Evolutionary conservation across 371 early-diverging fungal genomes (phyloP), one percentile per base, ranked within the genome.

Genomic region (Mortierella sp.): DNA sequence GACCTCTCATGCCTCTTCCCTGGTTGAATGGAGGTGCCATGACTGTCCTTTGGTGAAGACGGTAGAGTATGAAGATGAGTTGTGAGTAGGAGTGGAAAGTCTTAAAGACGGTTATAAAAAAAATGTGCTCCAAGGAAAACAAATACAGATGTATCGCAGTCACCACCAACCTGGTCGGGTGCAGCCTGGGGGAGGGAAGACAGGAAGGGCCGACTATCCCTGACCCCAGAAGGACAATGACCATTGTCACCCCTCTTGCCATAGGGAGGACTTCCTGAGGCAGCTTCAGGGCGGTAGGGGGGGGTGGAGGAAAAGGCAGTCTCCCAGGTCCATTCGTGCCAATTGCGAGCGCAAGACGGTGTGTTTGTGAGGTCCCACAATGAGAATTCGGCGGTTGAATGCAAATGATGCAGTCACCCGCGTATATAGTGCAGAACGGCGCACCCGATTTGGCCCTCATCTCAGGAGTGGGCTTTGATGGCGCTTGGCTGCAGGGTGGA

Each of bases 391-490:
- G 23, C 13, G 41, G 26, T 3, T 49, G 26, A 23, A 24, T 31
- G 28, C 21, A 28, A 2, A 10, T 10, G n/a, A 0, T 9, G 26
- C 34, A 54, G 24, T 26, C 19, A 26, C 48, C 24, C 19, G 23
- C 18, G 23, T 21, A 48, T 9, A 14, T 6, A 48, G 19, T 21
- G 13, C 19, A 48, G 23, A 54, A 54, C n/a, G n/a, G n/a, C n/a
- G n/a, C n/a, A n/a, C n/a, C n/a, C n/a, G n/a, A n/a, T n/a, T n/a
- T n/a, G n/a, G n/a, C n/a, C 47, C 6, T 31, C n/a, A 52, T 27
- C 54, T 19, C 73, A 73, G 68, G 54, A 73, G 73, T 67, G 64
- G 73, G 73, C 68, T 67, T 73, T 43, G 67, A 41, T 51, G 47
- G 52, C 43, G 5, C 8, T 47, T 49, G 58, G 30, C 54, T 68